Evolutionary conservation across 768 basidiomycete species (phyloP), one percentile per base, ranked within the genome.

Genomic region (Fibroporia radiculosa): DNA sequence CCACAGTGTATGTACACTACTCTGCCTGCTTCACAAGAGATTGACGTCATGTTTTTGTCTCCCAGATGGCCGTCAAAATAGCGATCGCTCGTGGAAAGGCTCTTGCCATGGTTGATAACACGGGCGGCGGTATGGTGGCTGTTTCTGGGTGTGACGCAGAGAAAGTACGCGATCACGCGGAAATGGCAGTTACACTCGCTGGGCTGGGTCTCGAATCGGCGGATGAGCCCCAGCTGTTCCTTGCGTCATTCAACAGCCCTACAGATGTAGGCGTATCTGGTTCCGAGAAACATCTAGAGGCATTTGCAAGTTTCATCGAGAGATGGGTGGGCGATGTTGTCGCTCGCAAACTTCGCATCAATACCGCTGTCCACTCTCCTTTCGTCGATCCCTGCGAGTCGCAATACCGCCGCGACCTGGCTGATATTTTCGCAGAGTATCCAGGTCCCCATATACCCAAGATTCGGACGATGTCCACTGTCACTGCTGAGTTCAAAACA

Each of bases 71-170:
- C 3, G 42, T 74, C 23, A 68, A 73, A 50, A 48, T 74, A 6
- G 63, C 71, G 0, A 65, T 73, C 40, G 64, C 64, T 36, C 66
- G 71, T n/a, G 69, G 69, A n/a, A 42, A 48, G 20, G 62, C 66
- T 2, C 61, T 73, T 56, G 48, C 60, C 0, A 39, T 52, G 0
- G 47, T 65, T 12, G 69, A 73, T 46, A 42, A 46, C 2, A 39
- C 48, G 14, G 62, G 61, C 6, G 70, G 65, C 1, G 60, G 65
- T 1, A 75, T 75, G 73, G 72, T 69, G 1, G 72, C 71, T 1
- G 31, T 74, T 3, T 53, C 58, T 0, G 72, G 72, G 51, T 48
- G 45, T 16, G 43, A 58, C 2, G 52, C 55, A 1, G 55, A 59
- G 0, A 65, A 64, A 6, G 44, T 49, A 26, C 48, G 47, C 3